Percentiles rank a stretch among this genome's conserved stretches.
phyloP scores from a whole-genome alignment of 345 rosid species.

The Hypericum androsaemum region DNA sequence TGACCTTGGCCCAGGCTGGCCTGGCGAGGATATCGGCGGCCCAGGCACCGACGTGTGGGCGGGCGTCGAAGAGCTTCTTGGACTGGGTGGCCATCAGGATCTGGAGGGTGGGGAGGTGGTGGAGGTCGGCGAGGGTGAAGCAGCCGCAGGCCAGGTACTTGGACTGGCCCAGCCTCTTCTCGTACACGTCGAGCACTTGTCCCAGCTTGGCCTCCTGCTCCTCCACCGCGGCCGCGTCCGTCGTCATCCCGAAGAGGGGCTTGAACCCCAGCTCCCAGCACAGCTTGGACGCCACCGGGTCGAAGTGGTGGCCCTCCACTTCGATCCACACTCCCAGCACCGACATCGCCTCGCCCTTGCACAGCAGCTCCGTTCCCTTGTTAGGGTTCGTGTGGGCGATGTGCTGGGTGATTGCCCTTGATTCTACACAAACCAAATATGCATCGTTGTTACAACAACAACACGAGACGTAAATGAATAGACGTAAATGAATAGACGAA shows the following conservation, averaged over 20 bases:
- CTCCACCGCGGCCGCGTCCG: conserved; percentile 1
- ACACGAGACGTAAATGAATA: too few relatives aligned
- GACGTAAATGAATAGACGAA: too few relatives aligned
- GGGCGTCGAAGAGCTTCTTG: conserved; percentile 11
- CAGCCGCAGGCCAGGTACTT: conserved; percentile 13
- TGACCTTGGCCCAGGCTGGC: conserved; percentile 38
- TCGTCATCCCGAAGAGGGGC: neutral
- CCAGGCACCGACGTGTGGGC: conserved; percentile 11
- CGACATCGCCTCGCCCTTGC: conserved; percentile 8
- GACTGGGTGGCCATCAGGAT: conserved; percentile 2
- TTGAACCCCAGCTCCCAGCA: conserved; percentile 6
- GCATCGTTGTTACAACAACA: too few relatives aligned
- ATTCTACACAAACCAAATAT: conserved; percentile 3
- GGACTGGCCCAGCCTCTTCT: conserved; percentile 9
- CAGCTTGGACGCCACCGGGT: conserved; percentile 7
- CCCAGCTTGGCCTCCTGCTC: conserved; percentile 1
- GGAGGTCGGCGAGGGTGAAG: conserved; percentile 12
- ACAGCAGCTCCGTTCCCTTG: conserved; percentile 13
- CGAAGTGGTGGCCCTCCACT: conserved; percentile 13
- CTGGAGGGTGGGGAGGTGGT: conserved; percentile 14
- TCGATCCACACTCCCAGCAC: conserved; percentile 11
- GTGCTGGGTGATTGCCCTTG: conserved; percentile 12
- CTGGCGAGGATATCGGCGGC: conserved; percentile 8
- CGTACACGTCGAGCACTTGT: conserved; percentile 8
- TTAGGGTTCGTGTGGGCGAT: conserved; percentile 4